Conservation (phyloP, 352 stramenopile genomes). For the Phytophthora ramorum region DNA sequence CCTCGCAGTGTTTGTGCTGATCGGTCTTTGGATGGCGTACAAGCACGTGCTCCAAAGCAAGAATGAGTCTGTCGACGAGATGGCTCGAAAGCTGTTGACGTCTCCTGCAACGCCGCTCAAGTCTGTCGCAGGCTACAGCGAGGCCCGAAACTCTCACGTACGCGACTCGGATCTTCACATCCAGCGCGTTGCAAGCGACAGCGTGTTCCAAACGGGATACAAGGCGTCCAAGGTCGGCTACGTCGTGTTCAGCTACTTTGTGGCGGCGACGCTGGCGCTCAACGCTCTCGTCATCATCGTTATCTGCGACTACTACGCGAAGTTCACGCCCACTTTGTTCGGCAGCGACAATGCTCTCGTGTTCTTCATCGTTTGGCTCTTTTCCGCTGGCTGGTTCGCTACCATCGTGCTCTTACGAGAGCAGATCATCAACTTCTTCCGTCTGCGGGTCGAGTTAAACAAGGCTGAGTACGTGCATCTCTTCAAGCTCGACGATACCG, state of each 20-base stretch:
- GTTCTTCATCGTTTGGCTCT: slow-evolving; percentile 48
- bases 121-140: not conserved
- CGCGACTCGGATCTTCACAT: not conserved
- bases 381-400: slow-evolving; percentile 3
- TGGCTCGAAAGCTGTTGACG: not conserved
- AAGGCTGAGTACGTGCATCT: slow-evolving; percentile 46
- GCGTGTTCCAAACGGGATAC: slow-evolving; percentile 36
- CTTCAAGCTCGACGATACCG: slow-evolving; percentile 33
- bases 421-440: slow-evolving; percentile 44
- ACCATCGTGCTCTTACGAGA: slow-evolving; percentile 25
- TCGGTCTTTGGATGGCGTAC: not conserved
- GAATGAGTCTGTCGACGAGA: not conserved
- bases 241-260: slow-evolving; percentile 37
- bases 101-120: not conserved
- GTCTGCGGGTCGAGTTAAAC: slow-evolving; percentile 19
- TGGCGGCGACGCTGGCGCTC: slow-evolving; percentile 22
- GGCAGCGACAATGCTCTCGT: slow-evolving; percentile 32
- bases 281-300: slow-evolving; percentile 22
- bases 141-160: not conserved
- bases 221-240: not conserved
- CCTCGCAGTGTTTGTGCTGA: not conserved
- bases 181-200: not conserved
- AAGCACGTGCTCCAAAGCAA: not conserved
- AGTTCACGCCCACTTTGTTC: slow-evolving; percentile 36
- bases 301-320: slow-evolving; percentile 47